Evolutionary conservation across 495 filamentous ascomycete genomes (phyloP), one percentile per base, ranked within the genome.

Genomic region (Penicillium roqueforti): DNA sequence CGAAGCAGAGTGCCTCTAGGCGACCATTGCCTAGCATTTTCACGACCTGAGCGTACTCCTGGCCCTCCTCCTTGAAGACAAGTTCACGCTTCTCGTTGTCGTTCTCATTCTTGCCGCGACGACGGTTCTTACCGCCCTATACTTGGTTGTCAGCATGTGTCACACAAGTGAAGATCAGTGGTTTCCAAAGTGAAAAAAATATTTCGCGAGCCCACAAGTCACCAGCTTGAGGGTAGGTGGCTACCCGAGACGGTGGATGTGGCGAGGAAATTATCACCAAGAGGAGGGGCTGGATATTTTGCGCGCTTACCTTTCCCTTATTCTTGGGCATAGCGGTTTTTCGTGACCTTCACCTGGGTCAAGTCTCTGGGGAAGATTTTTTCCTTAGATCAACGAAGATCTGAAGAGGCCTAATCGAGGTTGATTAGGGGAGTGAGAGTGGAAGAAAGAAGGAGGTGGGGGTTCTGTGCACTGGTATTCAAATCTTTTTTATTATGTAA

Each of bases 81-180:
- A 98, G 83, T 75, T 98, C 93, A 69, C 93, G 93, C 84, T 97
- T 97, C 80, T 97, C 92, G 68, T 96, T 96, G 80, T 95, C 91
- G 80, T 97, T 97, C 80, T 98, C 93, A 82, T 98, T 98, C 89
- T 97, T 98, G 75, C 93, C 93, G 76, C 93, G 87, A 78, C 93
- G 84, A 70, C 93, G 79, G 76, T 98, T 98, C 82, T 97, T 98
- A 80, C 93, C 93, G 72, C 93, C 93, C 88, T 97, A 64, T 75
- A 59, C n/a, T 45, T 13, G 23, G 53, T 23, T 55, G 56, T 71
- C 55, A 72, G 65, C 52, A 54, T 58, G 36, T 56, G 45, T 43
- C 26, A 16, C 34, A 19, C 19, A 41, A 18, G 18, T 29, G 6
- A 26, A 26, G 19, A 19, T 36, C 26, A 22, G 1, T 34, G 29